Conservation (phyloP, 768 basidiomycete genomes). For the Mycena chlorophos region DNA sequence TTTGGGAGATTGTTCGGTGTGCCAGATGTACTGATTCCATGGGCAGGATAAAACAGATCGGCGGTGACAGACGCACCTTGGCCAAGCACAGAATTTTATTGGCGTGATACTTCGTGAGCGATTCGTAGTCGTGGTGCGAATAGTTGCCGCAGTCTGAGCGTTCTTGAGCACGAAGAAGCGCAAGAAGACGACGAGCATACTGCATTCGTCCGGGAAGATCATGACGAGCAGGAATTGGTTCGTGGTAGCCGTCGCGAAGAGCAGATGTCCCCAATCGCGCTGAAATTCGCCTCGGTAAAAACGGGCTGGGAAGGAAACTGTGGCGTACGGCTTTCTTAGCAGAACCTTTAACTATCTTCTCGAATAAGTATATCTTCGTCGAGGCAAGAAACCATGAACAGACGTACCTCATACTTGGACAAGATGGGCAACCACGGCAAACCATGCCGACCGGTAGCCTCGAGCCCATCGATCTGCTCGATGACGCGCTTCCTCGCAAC, state of each 20-base stretch:
- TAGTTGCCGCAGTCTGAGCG: conserved; percentile 29
- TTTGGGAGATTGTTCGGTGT: background rate
- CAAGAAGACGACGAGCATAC: too few species aligned
- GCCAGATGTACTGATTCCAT: background rate
- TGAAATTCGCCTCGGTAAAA: conserved; percentile 7
- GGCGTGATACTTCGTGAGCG: conserved; percentile 33
- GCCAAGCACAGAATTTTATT: conserved; percentile 33
- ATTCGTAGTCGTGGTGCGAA: conserved; percentile 33
- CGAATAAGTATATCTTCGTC: background rate
- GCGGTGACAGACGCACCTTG: conserved; percentile 17
- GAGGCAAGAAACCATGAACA: background rate
- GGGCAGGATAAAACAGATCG: too few species aligned
- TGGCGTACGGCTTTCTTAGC: conserved; percentile 29
- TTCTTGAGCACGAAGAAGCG: too few species aligned
- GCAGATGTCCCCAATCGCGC: conserved; percentile 36
- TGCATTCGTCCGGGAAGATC: conserved; percentile 27
- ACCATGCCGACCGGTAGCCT: conserved; percentile 17
- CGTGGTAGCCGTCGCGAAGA: conserved; percentile 29
- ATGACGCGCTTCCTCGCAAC: conserved; percentile 30
- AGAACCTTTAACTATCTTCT: conserved; percentile 27
- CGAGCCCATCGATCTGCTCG: conserved; percentile 21
- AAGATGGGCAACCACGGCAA: conserved; percentile 31
- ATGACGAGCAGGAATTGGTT: conserved; percentile 32
- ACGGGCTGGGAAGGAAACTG: background rate
- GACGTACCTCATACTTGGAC: conserved; percentile 35